Conservation (phyloP, 331 rosid genomes). For the Stylosanthes scabra region DNA sequence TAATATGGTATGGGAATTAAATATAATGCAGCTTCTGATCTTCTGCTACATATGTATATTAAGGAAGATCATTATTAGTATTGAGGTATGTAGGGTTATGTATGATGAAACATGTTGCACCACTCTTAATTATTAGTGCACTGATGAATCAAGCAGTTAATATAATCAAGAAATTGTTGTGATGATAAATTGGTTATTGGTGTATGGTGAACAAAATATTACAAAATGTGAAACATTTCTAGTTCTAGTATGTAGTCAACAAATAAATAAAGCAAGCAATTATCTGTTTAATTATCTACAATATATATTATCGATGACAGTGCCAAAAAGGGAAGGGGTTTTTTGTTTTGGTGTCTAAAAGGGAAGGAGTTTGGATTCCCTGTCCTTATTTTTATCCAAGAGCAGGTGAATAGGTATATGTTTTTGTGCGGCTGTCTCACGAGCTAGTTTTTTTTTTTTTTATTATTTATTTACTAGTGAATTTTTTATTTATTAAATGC, state of each 20-base stretch:
- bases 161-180: not conserved
- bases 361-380: too few species aligned
- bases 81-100: not conserved
- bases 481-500: too few species aligned
- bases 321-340: too few species aligned
- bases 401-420: too few species aligned
- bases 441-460: too few species aligned
- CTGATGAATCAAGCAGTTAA: not conserved
- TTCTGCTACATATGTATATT: not conserved
- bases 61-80: not conserved
- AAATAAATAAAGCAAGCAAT: not conserved
- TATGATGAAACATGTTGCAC: not conserved
- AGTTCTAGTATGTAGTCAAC: too few species aligned
- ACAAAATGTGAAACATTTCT: not conserved
- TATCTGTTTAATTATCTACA: too few species aligned
- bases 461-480: too few species aligned
- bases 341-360: too few species aligned
- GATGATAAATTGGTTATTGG: not conserved
- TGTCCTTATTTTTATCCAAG: too few species aligned
- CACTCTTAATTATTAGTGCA: not conserved
- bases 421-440: too few species aligned
- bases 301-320: too few species aligned
- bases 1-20: not conserved
- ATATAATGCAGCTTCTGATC: slow-evolving; percentile 7
- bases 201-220: not conserved